Evolutionary conservation across 345 rosid genomes (phyloP).

Genomic region (Garcia nutans): DNA sequence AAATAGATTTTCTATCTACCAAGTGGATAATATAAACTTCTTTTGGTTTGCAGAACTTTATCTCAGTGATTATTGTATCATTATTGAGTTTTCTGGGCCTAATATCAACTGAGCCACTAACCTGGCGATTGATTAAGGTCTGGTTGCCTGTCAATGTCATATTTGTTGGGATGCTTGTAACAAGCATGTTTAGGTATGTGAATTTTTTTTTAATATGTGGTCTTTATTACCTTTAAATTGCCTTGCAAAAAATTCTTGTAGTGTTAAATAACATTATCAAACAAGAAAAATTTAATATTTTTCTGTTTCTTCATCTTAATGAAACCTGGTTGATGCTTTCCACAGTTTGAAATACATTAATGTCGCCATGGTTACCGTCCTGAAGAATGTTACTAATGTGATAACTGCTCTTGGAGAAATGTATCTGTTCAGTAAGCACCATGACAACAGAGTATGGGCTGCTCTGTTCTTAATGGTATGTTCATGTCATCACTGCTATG

Average conservation of each 20-base stretch:
- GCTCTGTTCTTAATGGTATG: conserved; percentile 96
- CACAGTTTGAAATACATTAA: conserved; percentile 93
- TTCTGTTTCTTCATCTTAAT: conserved; percentile 2
- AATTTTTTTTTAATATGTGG: background rate
- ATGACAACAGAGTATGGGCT: conserved; percentile 90
- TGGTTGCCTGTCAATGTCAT: conserved; percentile 96
- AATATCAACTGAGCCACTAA: conserved; percentile 82
- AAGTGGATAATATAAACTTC: conserved; percentile 9
- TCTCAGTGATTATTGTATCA: conserved; percentile 81
- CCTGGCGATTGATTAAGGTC: conserved; percentile 76
- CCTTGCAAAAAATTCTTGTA: background rate
- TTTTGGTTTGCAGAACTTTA: conserved; percentile 68
- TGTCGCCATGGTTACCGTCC: conserved; percentile 98
- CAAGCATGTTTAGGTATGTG: conserved; percentile 97
- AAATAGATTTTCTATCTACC: conserved; percentile 7
- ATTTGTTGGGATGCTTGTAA: conserved; percentile 96
- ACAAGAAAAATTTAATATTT: too few species aligned
- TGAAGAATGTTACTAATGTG: conserved; percentile 97
- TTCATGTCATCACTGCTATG: background rate
- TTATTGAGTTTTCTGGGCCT: conserved; percentile 63
- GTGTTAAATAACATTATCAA: background rate
- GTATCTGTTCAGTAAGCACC: conserved; percentile 89
- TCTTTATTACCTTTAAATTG: background rate
- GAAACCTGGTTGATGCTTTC: conserved; percentile 18
- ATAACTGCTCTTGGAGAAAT: conserved; percentile 96